Conservation (phyloP, 2,329 filamentous ascomycete genomes). For the Talaromyces sp. region DNA sequence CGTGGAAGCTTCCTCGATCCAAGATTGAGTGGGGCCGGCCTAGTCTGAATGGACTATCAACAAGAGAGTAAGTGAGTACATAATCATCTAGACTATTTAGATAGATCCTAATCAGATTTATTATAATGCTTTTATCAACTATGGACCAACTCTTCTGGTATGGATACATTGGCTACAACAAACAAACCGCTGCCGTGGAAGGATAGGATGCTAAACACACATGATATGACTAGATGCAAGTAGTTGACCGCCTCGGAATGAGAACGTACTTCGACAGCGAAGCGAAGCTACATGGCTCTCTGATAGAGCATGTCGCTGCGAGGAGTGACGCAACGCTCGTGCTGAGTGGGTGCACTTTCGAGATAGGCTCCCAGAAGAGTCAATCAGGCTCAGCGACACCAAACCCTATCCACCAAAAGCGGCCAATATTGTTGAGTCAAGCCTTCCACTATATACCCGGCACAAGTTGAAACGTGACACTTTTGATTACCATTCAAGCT, state of each 20-base stretch:
- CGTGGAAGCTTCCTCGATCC: neutral
- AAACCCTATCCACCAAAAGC: neutral
- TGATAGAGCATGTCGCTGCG: neutral
- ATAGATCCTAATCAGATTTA: neutral
- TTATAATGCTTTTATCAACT: slow-evolving; percentile 8
- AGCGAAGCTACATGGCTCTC: neutral
- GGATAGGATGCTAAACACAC: slow-evolving; percentile 3
- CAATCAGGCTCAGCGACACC: neutral
- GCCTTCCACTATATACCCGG: neutral
- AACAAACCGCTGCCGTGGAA: slow-evolving; percentile 11
- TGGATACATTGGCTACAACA: slow-evolving; percentile 11
- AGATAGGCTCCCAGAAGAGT: slow-evolving; percentile 1
- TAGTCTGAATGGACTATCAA: neutral
- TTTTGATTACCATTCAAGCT: slow-evolving; percentile 13
- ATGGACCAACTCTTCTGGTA: slow-evolving; percentile 2
- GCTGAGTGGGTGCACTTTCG: slow-evolving; percentile 3
- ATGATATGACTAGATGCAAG: slow-evolving; percentile 1
- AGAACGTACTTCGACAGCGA: neutral
- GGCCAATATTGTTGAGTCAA: neutral
- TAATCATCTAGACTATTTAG: neutral
- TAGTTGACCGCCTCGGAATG: neutral
- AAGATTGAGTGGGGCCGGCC: neutral
- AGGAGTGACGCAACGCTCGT: slow-evolving; percentile 10
- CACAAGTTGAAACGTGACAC: slow-evolving; percentile 18
- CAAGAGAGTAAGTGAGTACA: neutral